Evolutionary conservation across 805 yeast genomes (phyloP), one percentile per base, ranked within the genome.

Genomic region (Cyberlindnera americana): DNA sequence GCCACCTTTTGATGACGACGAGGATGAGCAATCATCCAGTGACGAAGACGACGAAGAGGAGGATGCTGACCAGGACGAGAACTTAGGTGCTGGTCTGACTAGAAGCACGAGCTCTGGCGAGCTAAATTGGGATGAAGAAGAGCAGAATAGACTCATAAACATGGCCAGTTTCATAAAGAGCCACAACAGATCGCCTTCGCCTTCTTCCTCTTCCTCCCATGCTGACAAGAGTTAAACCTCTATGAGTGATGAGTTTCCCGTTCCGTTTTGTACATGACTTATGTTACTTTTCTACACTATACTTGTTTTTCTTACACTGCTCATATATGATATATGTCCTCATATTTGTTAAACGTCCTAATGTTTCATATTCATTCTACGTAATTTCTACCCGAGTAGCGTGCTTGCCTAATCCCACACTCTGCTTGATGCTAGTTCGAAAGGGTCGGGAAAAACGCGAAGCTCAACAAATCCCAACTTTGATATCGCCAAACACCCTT

Each of bases 91-190:
- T 12, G 61, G 57, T 10, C 53, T 67, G 33, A 53, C 59, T 7
- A 55, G 72, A 35, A 57, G 60, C 33, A 63, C 58, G 14, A 64
- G 70, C 37, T 58, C 62, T 35, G 65, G 63, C 16, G 68, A 65
- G 31, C 40, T 58, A 42, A 59, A 45, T 33, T 60, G 65, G 66
- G 57, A 53, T 32, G 61, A 56, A 13, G 59, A 61, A 17, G 64
- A 59, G 41, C 61, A 54, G 40, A 47, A 51, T 37, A 34, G 63
- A 35, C 46, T 60, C 28, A 47, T 59, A n/a, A 50, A 54, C 13
- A 57, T 58, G 49, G 60, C 62, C n/a, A 55, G 37, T 24, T 57
- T 42, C 37, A 57, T 59, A 18, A 57, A 57, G 43, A 49, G 38
- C 10, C 57, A 52, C 21, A 35, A n/a, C 19, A 37, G 19, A 30